Base-by-base conservation (phyloP, 768 basidiomycete species). In the Leccinum imitatum region DNA sequence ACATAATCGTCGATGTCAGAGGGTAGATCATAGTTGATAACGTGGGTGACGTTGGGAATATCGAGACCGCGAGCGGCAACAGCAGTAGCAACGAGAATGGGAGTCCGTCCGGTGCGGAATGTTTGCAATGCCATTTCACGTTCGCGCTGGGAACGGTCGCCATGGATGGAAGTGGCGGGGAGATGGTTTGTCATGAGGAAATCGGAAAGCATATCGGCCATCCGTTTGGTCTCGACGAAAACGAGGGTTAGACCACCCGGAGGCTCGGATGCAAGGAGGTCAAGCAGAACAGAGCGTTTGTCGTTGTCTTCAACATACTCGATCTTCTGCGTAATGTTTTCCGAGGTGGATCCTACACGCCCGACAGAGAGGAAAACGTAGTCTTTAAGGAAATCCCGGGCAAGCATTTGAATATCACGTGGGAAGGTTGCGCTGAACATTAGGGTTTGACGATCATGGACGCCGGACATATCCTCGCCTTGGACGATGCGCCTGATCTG, bases 351-450 rank as follows among this genome's bases (percentile, higher is more conserved):
- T 57, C 97, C 97, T 59, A 99, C 97, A 70, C 97, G 93, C 17
- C 97, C 97, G 61, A 99, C 97, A 56, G 93, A 95, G 48, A 99
- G 85, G 87, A 98, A 99, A 72, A 99, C 86, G 78, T 99, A 98
- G 70, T 99, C 97, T 78, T 96, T 97, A 72, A 97, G 80, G 80
- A 97, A 96, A 77, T 96, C 95, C 70, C 89, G 87, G 44, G 94
- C 94, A 61, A 96, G 90, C 77, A 96, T 85, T 75, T 99, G 97
- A 67, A 99, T 99, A 75, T 99, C 97, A 48, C 95, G 88, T 53
- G 97, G 97, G 87, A 99, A 99, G 47, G 97, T 98, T 50, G 97
- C 97, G 62, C 91, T 93, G 79, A 99, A 99, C 97, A 99, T 99
- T 78, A 99, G 90, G 2, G 97, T 99, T 73, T 98, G 97, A 63